Evolutionary conservation across 176 grass and related monocot species (phyloP).

Genomic region (Carex littledalei): DNA sequence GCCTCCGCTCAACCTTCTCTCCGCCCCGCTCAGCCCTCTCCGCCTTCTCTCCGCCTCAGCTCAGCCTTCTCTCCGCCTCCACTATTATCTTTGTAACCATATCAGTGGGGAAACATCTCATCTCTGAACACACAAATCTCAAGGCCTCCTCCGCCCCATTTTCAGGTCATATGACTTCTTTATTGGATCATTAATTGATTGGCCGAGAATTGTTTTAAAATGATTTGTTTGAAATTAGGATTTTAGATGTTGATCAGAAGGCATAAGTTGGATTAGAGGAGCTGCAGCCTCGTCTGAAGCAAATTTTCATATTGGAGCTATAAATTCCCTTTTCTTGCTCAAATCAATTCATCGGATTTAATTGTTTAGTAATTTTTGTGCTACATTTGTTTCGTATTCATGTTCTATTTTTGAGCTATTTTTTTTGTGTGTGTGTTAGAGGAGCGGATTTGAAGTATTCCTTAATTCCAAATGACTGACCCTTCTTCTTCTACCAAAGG

Average conservation of each 20-base stretch:
- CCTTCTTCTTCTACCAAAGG: conserved; percentile 43
- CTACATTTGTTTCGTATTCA: too few relatives aligned
- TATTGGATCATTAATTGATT: neutral
- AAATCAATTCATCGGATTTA: neutral
- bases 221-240: conserved; percentile 32
- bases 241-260: conserved; percentile 80
- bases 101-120: neutral
- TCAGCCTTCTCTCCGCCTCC: too few relatives aligned
- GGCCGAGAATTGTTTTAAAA: neutral
- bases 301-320: conserved; percentile 87
- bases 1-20: too few relatives aligned
- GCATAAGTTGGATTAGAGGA: conserved; percentile 78
- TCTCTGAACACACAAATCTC: conserved; percentile 75
- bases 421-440: too few relatives aligned
- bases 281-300: conserved; percentile 49
- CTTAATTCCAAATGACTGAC: conserved; percentile 43
- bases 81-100: too few relatives aligned
- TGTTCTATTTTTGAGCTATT: too few relatives aligned
- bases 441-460: neutral
- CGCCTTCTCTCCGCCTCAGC: too few relatives aligned
- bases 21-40: too few relatives aligned
- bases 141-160: conserved; percentile 69
- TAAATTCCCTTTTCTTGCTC: conserved; percentile 29
- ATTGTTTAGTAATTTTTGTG: neutral
- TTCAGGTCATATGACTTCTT: conserved; percentile 40